Conservation (phyloP, 1,139 yeast genomes). For the Saccharomyces pastorianus region DNA sequence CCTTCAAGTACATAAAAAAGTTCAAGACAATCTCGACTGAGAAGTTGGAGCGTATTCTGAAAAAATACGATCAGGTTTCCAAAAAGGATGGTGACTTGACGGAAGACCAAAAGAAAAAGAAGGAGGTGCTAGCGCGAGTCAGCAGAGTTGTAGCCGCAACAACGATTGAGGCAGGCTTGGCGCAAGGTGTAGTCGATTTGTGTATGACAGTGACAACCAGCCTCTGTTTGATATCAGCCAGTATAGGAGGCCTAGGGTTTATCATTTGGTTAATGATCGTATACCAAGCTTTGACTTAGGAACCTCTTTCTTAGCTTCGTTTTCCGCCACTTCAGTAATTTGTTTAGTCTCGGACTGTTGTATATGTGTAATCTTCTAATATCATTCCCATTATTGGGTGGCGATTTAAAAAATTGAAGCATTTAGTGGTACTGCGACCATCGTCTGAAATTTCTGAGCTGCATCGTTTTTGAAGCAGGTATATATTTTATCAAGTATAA, state of each 20-base stretch:
- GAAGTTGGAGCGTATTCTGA: not conserved
- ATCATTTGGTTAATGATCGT: not conserved
- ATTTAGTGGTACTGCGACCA: too few relatives aligned
- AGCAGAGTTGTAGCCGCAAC: not conserved
- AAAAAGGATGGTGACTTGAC: not conserved
- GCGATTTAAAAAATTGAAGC: too few relatives aligned
- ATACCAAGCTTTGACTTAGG: not conserved
- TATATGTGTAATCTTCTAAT: too few relatives aligned
- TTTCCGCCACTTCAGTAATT: too few relatives aligned
- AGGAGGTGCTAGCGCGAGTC: not conserved
- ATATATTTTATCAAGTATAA: conserved; percentile 2
- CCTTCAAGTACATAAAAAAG: not conserved
- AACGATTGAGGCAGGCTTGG: not conserved
- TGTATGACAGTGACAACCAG: not conserved
- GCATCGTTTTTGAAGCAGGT: too few relatives aligned
- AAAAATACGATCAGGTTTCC: not conserved
- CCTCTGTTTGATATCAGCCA: not conserved
- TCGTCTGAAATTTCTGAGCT: too few relatives aligned
- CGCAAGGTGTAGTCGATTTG: not conserved
- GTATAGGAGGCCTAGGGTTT: not conserved
- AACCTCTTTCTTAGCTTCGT: too few relatives aligned
- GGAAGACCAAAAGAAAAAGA: not conserved
- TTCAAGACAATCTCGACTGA: not conserved
- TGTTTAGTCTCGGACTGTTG: too few relatives aligned
- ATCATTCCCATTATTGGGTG: too few relatives aligned